phyloP scores from a whole-genome alignment of 2,329 filamentous ascomycete species.

The Helotiales sp. region DNA sequence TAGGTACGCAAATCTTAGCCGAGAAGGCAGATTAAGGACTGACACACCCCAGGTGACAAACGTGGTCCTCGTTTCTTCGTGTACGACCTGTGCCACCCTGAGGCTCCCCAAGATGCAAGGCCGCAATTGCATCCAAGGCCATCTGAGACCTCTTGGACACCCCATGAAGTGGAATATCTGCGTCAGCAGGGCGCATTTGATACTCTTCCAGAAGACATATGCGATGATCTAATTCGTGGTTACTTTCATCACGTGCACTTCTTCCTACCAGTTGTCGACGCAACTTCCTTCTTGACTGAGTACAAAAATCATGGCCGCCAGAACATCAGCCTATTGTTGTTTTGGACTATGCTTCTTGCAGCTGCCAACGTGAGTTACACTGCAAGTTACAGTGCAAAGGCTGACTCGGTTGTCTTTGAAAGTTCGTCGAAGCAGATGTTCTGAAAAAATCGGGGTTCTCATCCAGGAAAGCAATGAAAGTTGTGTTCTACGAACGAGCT shows the following conservation, averaged over 20 bases:
- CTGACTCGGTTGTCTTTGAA: not conserved
- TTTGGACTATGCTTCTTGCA: constrained; percentile 39
- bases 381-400: not conserved
- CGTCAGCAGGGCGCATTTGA: constrained; percentile 36
- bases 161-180: constrained; percentile 17
- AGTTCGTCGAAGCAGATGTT: constrained; percentile 17
- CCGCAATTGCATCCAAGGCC: constrained; percentile 8
- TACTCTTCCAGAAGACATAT: constrained; percentile 33
- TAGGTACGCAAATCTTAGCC: not conserved
- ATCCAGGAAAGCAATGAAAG: constrained; percentile 39
- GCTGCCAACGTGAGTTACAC: constrained; percentile 34
- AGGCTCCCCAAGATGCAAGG: constrained; percentile 15
- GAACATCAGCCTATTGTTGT: constrained; percentile 37
- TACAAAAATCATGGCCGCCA: constrained; percentile 29
- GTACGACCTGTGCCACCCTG: constrained; percentile 17
- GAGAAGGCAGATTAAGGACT: not conserved
- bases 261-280: constrained; percentile 35
- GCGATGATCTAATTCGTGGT: constrained; percentile 35
- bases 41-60: constrained; percentile 5
- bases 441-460: constrained; percentile 22
- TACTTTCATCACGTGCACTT: constrained; percentile 42
- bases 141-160: constrained; percentile 11
- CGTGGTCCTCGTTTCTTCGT: constrained; percentile 20
- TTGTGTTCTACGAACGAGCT: constrained; percentile 39
- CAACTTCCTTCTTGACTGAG: constrained; percentile 28